Conservation (phyloP, 257 asterid genomes). For the Primulina tabacum region DNA sequence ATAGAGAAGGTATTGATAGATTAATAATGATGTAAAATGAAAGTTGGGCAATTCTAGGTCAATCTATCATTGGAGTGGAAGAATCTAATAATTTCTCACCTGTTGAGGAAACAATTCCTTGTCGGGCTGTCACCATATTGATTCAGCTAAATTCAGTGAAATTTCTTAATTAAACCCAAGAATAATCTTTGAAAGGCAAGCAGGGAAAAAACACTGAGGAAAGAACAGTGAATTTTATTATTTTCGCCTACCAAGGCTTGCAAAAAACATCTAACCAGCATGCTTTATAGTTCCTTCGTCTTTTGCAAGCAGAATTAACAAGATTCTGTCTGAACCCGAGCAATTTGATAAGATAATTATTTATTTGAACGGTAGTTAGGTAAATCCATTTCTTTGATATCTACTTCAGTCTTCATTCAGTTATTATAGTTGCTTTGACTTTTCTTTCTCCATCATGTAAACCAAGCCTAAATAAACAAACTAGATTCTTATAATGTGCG, state of each 20-base stretch:
- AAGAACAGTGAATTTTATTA: not conserved
- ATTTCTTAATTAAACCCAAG: slow-evolving; percentile 2
- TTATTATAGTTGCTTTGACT: not conserved
- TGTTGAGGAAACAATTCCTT: not conserved
- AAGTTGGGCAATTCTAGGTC: not conserved
- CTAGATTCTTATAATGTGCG: not conserved
- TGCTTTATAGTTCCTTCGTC: not conserved
- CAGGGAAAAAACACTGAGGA: slow-evolving; percentile 4
- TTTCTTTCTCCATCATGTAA: slow-evolving; percentile 14
- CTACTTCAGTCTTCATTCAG: not conserved
- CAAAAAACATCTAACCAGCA: not conserved
- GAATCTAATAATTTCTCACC: too few species aligned
- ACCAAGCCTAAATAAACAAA: slow-evolving; percentile 10
- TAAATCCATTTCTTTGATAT: slow-evolving; percentile 10
- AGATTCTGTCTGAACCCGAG: not conserved
- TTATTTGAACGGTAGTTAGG: not conserved
- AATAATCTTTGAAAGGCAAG: not conserved
- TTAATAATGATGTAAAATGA: not conserved
- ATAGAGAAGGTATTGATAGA: not conserved
- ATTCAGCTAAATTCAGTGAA: not conserved
- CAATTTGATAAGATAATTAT: not conserved
- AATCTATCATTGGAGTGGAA: not conserved
- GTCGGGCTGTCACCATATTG: slow-evolving; percentile 1
- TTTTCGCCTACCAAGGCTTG: slow-evolving; percentile 2
- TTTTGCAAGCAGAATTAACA: not conserved